phyloP scores from a whole-genome alignment of 371 early-diverging fungal species.

The Mucor racemosus region DNA sequence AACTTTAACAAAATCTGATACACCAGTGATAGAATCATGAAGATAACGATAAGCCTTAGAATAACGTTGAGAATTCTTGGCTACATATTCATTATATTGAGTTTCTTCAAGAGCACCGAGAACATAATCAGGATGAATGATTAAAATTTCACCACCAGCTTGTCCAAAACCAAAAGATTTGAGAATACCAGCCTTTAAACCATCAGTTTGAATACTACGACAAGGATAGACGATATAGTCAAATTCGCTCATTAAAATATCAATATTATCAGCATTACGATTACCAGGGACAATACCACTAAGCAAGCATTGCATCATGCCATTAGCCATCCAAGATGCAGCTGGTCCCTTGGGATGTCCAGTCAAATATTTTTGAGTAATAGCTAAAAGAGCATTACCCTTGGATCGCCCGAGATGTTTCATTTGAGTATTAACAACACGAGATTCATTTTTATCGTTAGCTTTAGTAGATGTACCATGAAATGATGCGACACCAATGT shows the following conservation, averaged over 20 bases:
- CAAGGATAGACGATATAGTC: conserved; percentile 89
- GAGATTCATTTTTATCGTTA: conserved; percentile 96
- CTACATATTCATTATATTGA: conserved; percentile 76
- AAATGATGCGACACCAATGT: conserved; percentile 97
- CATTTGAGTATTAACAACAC: conserved; percentile 87
- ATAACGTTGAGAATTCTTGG: conserved; percentile 76
- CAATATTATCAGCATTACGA: conserved; percentile 96
- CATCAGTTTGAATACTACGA: conserved; percentile 88
- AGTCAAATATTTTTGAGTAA: conserved; percentile 95
- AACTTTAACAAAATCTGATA: conserved; percentile 84
- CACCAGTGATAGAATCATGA: conserved; percentile 90
- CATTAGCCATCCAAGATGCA: conserved; percentile 97
- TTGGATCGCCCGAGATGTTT: conserved; percentile 87
- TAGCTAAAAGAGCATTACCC: conserved; percentile 83
- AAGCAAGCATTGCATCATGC: conserved; percentile 86
- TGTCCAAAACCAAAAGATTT: conserved; percentile 98
- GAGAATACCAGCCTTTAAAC: conserved; percentile 91
- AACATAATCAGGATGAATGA: conserved; percentile 93
- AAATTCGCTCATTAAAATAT: conserved; percentile 77
- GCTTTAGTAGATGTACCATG: conserved; percentile 97
- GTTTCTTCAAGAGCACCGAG: conserved; percentile 77
- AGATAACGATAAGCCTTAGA: conserved; percentile 89
- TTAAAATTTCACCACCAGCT: conserved; percentile 91
- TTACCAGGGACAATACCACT: conserved; percentile 94
- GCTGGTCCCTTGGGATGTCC: conserved; percentile 98